A percentile compares a stretch with the other conserved stretches of the same genome.
Conservation (phyloP, 2,329 filamentous ascomycete genomes). For the Helicocarpus griseus region DNA sequence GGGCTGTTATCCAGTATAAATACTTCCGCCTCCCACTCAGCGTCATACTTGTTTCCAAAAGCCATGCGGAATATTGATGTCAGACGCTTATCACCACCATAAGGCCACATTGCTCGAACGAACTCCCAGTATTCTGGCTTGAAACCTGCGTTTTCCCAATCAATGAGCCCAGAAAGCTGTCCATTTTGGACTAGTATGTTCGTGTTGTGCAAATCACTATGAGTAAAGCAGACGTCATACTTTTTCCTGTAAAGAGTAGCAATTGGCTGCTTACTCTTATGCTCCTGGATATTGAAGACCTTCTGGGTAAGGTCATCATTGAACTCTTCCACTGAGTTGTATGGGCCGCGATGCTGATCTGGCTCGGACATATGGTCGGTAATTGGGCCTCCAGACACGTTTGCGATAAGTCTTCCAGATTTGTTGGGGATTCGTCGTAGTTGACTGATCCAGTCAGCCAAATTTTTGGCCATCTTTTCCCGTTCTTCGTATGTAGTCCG, state of each 20-base stretch:
- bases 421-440: slow-evolving; percentile 7
- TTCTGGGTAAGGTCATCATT: slow-evolving; percentile 3
- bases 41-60: too few relatives aligned
- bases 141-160: slow-evolving; percentile 12
- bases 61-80: too few relatives aligned
- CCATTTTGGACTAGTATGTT: slow-evolving; percentile 9
- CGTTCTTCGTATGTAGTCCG: slow-evolving; percentile 10
- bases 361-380: slow-evolving; percentile 7
- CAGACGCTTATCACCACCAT: too few relatives aligned
- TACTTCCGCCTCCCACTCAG: too few relatives aligned
- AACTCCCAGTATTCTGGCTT: slow-evolving; percentile 12
- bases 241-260: slow-evolving; percentile 5
- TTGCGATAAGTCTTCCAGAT: slow-evolving; percentile 3
- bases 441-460: slow-evolving; percentile 7
- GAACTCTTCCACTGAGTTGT: slow-evolving; percentile 7
- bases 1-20: too few relatives aligned
- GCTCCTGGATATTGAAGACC: background rate
- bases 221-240: slow-evolving; percentile 10
- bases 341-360: slow-evolving; percentile 3
- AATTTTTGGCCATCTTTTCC: slow-evolving; percentile 8
- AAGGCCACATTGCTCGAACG: too few relatives aligned
- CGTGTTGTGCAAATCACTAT: slow-evolving; percentile 9
- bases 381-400: slow-evolving; percentile 8
- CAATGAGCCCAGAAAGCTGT: slow-evolving; percentile 8
- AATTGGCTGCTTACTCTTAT: slow-evolving; percentile 1